Base-by-base conservation (phyloP, 2,329 filamentous ascomycete genomes). In the Colletotrichum scovillei region DNA sequence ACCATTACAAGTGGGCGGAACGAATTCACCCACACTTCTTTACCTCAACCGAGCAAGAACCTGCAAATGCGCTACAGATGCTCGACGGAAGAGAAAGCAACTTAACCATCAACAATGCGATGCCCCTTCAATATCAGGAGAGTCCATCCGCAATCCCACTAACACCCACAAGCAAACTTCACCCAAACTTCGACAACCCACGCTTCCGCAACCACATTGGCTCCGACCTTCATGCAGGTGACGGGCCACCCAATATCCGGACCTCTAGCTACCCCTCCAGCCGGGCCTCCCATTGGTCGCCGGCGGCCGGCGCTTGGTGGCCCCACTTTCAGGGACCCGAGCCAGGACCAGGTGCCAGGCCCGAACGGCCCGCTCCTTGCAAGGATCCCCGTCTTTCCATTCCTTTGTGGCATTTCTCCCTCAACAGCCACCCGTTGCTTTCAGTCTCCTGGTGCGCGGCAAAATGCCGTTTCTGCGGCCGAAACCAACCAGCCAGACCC, bases 301-400 rank as follows among this genome's bases (percentile, higher is more conserved):
- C 42, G 30, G 67, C 53, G 57, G 63, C 42, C 58, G 72, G 72
- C 72, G 62, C 72, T 74, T 67, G 63, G 72, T 58, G 24, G 49
- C 38, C 72, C 72, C 72, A 72, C 67, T 49, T 16, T 42, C 38
- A 56, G 30, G 7, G 42, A 24, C n/a, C 56, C 55, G 42, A 26
- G 32, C 60, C 49, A 38, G 46, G 67, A 63, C 57, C 46, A 55
- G 52, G 49, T 26, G 35, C 35, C 62, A 53, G 32, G 42, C 35
- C 71, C 57, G 30, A 42, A 75, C 73, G 73, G 73, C 70, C 73
- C 73, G 73, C 73, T 56, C 58, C 60, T 53, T 70, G 66, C 73
- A 74, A 30, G 59, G 59, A 30, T 14, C 53, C 28, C 53, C 62
- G 67, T 62, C 53, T 5, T n/a, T 49, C 7, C 11, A 24, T 30